These are phyloP conservation scores for Ascodesmis nigricans DNA, from an alignment of 495 filamentous ascomycete genomes.

Conservation along the genomic window DNA sequence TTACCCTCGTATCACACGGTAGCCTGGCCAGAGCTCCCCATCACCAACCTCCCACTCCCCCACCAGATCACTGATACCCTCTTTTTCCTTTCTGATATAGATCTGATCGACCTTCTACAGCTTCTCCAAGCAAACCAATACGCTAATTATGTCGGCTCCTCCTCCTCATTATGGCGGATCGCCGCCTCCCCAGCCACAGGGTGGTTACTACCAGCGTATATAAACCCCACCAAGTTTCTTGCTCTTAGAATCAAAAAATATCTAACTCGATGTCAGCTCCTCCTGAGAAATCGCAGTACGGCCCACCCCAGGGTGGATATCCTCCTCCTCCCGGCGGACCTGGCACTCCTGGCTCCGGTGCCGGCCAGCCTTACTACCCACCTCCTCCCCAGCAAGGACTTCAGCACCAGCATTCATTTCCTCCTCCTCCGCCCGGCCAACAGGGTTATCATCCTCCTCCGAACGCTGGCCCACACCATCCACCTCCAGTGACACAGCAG, in stretches of 20 bases:
- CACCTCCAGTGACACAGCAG: slow-evolving; percentile 7
- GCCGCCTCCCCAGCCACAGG: slow-evolving; percentile 2
- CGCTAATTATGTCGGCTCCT: slow-evolving; percentile 4
- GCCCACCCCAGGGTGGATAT: no score
- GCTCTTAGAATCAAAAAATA: no score
- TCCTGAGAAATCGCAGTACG: slow-evolving; percentile 4
- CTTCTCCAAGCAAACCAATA: slow-evolving; percentile 4
- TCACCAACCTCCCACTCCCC: no score
- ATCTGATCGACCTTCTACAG: no score
- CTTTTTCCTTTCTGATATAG: no score
- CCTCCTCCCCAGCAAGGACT: slow-evolving; percentile 22
- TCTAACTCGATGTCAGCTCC: slow-evolving; percentile 1
- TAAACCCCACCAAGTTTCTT: no score
- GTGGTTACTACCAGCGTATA: slow-evolving; percentile 3
- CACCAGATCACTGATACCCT: no score
- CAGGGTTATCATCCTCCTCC: slow-evolving; percentile 21
- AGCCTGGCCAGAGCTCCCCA: no score
- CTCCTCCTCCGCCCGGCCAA: slow-evolving; percentile 24
- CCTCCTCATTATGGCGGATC: not conserved
- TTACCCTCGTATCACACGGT: no score
- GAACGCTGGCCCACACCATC: slow-evolving; percentile 11
- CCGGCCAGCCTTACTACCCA: slow-evolving; percentile 24
- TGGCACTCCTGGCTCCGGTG: no score
- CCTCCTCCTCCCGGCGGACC: no score
- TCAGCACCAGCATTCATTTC: slow-evolving; percentile 25